phyloP scores from a whole-genome alignment of 2,329 filamentous ascomycete genomes.

The Conoideocrella luteorostrata region DNA sequence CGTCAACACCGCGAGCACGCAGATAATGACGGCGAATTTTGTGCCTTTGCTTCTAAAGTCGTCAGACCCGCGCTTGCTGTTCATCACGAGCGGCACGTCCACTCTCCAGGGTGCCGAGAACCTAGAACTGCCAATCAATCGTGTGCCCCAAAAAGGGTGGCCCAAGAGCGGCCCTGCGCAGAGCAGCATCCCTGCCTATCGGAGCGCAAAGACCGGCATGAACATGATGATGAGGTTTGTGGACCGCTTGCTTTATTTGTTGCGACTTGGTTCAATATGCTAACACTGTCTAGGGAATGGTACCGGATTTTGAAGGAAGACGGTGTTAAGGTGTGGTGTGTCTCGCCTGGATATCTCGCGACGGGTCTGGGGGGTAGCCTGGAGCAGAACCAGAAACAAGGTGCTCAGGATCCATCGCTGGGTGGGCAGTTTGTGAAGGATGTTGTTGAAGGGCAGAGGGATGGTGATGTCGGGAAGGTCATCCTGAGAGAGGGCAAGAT shows the following conservation, averaged over 20 bases:
- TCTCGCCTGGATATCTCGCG: constrained; percentile 38
- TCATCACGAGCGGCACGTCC: constrained; percentile 36
- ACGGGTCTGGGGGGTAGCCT: constrained; percentile 31
- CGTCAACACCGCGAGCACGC: constrained; percentile 39
- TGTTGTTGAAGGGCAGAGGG: constrained; percentile 30
- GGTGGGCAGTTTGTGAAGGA: constrained; percentile 27
- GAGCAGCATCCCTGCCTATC: constrained; percentile 10
- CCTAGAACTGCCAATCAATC: constrained; percentile 19
- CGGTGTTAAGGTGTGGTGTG: constrained; percentile 39
- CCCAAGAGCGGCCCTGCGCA: constrained; percentile 32
- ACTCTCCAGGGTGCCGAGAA: constrained; percentile 24
- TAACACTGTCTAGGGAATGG: constrained; percentile 25
- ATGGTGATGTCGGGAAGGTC: constrained; percentile 28
- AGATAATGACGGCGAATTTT: constrained; percentile 29
- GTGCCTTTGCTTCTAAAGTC: constrained; percentile 34
- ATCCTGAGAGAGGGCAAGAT: constrained; percentile 16
- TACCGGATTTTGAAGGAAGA: constrained; percentile 32
- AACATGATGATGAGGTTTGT: constrained; percentile 13
- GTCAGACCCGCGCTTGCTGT: constrained; percentile 35
- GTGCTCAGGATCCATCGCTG: constrained; percentile 21
- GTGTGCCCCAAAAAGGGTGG: constrained; percentile 32
- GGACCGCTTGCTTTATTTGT: too few relatives aligned
- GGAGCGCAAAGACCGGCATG: constrained; percentile 12
- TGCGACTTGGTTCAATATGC: too few relatives aligned
- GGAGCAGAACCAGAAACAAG: constrained; percentile 21